Conservation (phyloP, 1,139 yeast species). For the Hansenula lynferdii region DNA sequence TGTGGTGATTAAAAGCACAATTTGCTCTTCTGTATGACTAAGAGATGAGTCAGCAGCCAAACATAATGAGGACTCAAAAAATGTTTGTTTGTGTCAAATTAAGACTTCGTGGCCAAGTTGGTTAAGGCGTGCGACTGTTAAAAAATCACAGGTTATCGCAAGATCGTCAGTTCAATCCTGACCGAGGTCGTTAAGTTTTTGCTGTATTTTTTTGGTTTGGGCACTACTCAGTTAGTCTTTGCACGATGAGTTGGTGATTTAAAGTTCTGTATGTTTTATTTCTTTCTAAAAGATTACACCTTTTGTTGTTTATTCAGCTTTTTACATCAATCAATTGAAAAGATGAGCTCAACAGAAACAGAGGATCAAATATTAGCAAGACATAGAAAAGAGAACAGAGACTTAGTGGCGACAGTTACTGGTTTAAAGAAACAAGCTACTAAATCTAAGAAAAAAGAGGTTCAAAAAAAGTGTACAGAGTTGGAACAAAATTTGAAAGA, state of each 20-base stretch:
- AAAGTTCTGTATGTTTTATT: too few relatives aligned
- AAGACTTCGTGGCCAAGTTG: conserved; percentile 27
- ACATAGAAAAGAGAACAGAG: conserved; percentile 67
- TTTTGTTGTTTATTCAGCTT: background rate
- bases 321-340: background rate
- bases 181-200: conserved; percentile 22
- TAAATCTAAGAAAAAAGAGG: conserved; percentile 66
- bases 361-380: conserved; percentile 53
- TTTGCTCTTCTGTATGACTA: too few relatives aligned
- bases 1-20: too few relatives aligned
- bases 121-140: conserved; percentile 28
- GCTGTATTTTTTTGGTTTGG: too few relatives aligned
- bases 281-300: too few relatives aligned
- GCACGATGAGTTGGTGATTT: too few relatives aligned
- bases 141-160: conserved; percentile 13
- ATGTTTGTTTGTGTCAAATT: background rate
- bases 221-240: too few relatives aligned
- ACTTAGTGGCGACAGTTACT: conserved; percentile 61
- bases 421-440: conserved; percentile 81
- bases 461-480: conserved; percentile 48
- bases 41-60: too few relatives aligned
- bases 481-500: conserved; percentile 51
- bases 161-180: conserved; percentile 27
- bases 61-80: too few relatives aligned
- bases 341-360: conserved; percentile 25